Evolutionary conservation across 495 filamentous ascomycete species (phyloP).

Genomic region (Penicillium riverlandense): DNA sequence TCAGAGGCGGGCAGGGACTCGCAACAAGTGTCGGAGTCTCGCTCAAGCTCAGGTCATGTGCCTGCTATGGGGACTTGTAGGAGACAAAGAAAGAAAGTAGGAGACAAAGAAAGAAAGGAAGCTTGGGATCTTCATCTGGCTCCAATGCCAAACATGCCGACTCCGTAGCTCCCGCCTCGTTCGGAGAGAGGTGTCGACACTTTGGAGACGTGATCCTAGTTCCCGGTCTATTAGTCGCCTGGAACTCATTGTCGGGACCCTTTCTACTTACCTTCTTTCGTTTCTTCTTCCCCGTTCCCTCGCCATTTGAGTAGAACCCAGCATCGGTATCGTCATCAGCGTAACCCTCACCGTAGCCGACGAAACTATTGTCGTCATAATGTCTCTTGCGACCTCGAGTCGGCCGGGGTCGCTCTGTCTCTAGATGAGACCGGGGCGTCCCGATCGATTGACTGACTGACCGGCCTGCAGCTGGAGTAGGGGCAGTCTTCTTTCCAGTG

Average conservation of each 20-base stretch:
- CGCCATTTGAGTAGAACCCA: constrained; percentile 38
- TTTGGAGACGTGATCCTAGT: constrained; percentile 39
- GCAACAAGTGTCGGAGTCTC: no score
- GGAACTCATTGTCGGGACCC: not conserved
- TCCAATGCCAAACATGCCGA: constrained; percentile 43
- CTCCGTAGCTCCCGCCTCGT: constrained; percentile 38
- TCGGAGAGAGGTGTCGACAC: constrained; percentile 38
- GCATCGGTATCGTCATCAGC: constrained; percentile 52
- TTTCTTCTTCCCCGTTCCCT: constrained; percentile 40
- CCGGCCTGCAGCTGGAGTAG: constrained; percentile 21
- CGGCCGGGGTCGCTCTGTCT: constrained; percentile 41
- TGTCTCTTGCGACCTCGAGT: constrained; percentile 59
- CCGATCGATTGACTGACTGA: constrained; percentile 23
- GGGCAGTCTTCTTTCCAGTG: constrained; percentile 29
- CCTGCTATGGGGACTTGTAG: not conserved
- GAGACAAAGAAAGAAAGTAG: constrained; percentile 4
- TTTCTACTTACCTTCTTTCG: constrained; percentile 42
- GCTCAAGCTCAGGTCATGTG: no score
- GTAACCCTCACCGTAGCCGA: constrained; percentile 61
- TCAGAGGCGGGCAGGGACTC: not conserved
- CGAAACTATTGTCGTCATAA: constrained; percentile 62
- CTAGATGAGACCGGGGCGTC: constrained; percentile 20
- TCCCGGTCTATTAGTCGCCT: not conserved
- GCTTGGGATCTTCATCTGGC: constrained; percentile 24
- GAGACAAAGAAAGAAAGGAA: constrained; percentile 4